Base-by-base conservation (phyloP, 2,329 filamentous ascomycete genomes). In the Penicillium sp. region DNA sequence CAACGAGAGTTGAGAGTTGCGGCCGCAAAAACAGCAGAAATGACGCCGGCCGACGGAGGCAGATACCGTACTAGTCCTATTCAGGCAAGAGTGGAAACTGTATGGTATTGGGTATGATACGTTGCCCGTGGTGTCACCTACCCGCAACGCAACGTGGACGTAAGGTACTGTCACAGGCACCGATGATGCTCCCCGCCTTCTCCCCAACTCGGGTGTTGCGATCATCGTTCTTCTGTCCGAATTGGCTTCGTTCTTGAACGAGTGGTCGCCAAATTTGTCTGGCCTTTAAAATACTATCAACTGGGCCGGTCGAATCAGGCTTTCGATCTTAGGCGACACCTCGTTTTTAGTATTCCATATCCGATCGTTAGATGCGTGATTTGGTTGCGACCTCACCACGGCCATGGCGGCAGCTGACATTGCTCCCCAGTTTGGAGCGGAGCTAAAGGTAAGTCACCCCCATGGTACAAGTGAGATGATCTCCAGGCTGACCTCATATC, bases 381-480 rank as follows among this genome's bases (percentile, higher is more conserved):
- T 64, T 63, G 59, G 48, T 59, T 59, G 62, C 48, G 59, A 62
- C 55, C 63, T 67, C 52, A 64, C 62, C 58, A 55, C 57, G 63
- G 78, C 68, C 68, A 96, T 96, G 92, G 88, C 90, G 75, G 91
- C 93, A 79, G 85, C 92, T 78, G 92, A 96, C 71, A 87, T 85
- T 75, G 84, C 88, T 81, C 92, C 92, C 74, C 91, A 91, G 71
- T 97, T 99, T 79, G 95, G 95, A 80, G 87, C 90, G 61, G 93
- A 97, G 83, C 85, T 98, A 77, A 98, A 96, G 90, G 93, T 93
- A 81, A 22, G 43, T n/a, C 19, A 8, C n/a, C 2, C 16, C 14
- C 16, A 25, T 19, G n/a, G 11, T 43, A 2, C 5, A 7, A 8
- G 33, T 14, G 26, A 30, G 28, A 25, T 13, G 52, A 13, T 19